Conservation (phyloP, 2,329 filamentous ascomycete genomes). For the Albophoma yamanashiensis region DNA sequence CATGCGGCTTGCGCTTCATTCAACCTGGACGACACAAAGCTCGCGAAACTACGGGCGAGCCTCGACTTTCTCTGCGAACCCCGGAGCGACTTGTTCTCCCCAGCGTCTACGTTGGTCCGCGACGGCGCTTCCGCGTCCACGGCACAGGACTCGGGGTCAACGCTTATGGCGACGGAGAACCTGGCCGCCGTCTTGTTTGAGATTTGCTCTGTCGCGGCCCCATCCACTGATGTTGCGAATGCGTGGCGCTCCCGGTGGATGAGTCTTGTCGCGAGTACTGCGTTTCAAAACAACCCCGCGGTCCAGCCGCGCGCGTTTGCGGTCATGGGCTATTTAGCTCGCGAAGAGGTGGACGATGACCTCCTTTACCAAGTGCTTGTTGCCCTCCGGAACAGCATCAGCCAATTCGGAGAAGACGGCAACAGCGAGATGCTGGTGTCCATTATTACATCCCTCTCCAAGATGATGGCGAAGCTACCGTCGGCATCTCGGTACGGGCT, state of each 20-base stretch:
- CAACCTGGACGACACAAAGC: slow-evolving; percentile 45
- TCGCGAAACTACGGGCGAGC: slow-evolving; percentile 43
- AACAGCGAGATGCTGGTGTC: slow-evolving; percentile 59
- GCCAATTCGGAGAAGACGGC: slow-evolving; percentile 53
- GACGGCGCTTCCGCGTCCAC: slow-evolving; percentile 46
- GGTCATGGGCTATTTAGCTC: slow-evolving; percentile 59
- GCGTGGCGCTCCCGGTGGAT: slow-evolving; percentile 64
- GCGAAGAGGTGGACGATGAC: slow-evolving; percentile 64
- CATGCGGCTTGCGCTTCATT: slow-evolving; percentile 60
- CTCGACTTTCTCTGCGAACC: slow-evolving; percentile 51
- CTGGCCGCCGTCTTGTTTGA: slow-evolving; percentile 53
- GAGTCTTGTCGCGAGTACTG: slow-evolving; percentile 61
- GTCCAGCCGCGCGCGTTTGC: slow-evolving; percentile 60
- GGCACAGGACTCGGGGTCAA: slow-evolving; percentile 39
- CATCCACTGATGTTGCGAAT: slow-evolving; percentile 54
- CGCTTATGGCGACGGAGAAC: slow-evolving; percentile 47
- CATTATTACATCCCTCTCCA: slow-evolving; percentile 55
- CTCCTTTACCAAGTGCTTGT: slow-evolving; percentile 61
- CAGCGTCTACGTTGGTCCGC: slow-evolving; percentile 30
- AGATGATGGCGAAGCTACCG: slow-evolving; percentile 61
- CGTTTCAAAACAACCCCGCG: slow-evolving; percentile 62
- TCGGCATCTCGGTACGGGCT: slow-evolving; percentile 56
- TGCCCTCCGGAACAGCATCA: slow-evolving; percentile 52
- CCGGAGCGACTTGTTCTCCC: slow-evolving; percentile 45
- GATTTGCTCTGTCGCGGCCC: slow-evolving; percentile 51